These are phyloP conservation scores for Clavispora vitiphila DNA, from an alignment of 805 yeast genomes.

Conservation along the genomic window DNA sequence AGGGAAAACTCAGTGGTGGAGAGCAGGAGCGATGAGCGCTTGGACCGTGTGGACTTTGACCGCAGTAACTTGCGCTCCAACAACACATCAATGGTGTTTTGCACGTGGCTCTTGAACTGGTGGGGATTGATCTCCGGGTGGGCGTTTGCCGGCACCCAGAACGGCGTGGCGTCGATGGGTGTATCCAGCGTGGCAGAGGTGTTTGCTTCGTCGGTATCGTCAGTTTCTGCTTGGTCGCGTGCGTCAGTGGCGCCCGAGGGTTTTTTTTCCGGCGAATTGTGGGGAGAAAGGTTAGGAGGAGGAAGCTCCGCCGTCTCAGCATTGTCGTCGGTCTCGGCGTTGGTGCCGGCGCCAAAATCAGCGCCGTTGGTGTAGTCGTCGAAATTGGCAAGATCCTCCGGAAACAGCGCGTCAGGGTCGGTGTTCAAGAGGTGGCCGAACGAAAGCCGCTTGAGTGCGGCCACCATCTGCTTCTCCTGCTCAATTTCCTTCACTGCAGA, in stretches of 20 bases:
- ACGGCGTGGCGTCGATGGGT: conserved; percentile 31
- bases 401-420: conserved; percentile 69
- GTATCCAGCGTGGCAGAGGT: neutral
- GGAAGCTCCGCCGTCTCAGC: conserved; percentile 1
- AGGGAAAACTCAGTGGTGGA: conserved; percentile 10
- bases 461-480: conserved; percentile 67
- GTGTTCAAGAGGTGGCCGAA: conserved; percentile 57
- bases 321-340: conserved; percentile 1
- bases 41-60: conserved; percentile 9
- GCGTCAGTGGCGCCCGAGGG: neutral
- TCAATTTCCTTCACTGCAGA: conserved; percentile 73
- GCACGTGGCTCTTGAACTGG: conserved; percentile 66
- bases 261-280: neutral
- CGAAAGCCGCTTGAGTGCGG: conserved; percentile 67
- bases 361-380: neutral
- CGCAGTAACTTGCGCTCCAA: conserved; percentile 32
- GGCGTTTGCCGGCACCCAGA: conserved; percentile 94
- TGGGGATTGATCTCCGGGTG: conserved; percentile 97
- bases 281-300: neutral
- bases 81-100: conserved; percentile 49
- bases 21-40: conserved; percentile 14
- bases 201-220: conserved; percentile 13
- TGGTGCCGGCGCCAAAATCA: no score
- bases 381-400: conserved; percentile 10
- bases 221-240: no score